Evolutionary conservation across 1,139 yeast species (phyloP), one percentile per base, ranked within the genome.

Genomic region (Yamadazyma songkhlaensis): DNA sequence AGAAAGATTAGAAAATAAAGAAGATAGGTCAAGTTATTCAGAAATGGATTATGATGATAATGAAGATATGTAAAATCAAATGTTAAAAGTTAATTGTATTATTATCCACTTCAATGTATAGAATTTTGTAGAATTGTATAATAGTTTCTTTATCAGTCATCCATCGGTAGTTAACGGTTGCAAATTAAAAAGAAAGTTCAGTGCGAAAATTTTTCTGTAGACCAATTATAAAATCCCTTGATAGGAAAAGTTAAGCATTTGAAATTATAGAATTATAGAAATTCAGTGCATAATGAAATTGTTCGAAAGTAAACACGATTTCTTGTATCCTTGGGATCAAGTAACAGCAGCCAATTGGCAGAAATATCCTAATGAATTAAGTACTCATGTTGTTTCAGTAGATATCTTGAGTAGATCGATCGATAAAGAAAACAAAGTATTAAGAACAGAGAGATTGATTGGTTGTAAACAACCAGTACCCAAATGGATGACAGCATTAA

Each of bases 341-440:
- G 96, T 92, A 13, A 85, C 96, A 1, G 90, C 95, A 0, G 97
- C 97, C 42, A 90, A 92, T 60, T 92, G 98, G 98, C 81, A 79
- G 48, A 92, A 92, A 54, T 92, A 92, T 62, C 98, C 98, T 11
- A 92, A 92, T 48, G 95, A 89, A 53, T 72, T 84, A 44, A 83
- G 96, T 6, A 77, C 95, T 0, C 98, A 92, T 62, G 98, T 92
- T n/a, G 83, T 88, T 12, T 94, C 95, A 1, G 97, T 92, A 6
- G 98, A 92, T 59, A 87, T 88, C 2, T 64, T 92, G 34, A 67
- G 83, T 42, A 72, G 97, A 43, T 86, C 82, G 48, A 57, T 88
- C 23, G 79, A 82, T 51, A 64, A 73, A 1, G 60, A 59, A 7
- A 72, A 77, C 1, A 75, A 79, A 14, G 69, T 78, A 0, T 68